A percentile compares a stretch with the other conserved stretches of the same genome.
Conservation (phyloP, 495 filamentous ascomycete species). For the Lophium mytilinum region DNA sequence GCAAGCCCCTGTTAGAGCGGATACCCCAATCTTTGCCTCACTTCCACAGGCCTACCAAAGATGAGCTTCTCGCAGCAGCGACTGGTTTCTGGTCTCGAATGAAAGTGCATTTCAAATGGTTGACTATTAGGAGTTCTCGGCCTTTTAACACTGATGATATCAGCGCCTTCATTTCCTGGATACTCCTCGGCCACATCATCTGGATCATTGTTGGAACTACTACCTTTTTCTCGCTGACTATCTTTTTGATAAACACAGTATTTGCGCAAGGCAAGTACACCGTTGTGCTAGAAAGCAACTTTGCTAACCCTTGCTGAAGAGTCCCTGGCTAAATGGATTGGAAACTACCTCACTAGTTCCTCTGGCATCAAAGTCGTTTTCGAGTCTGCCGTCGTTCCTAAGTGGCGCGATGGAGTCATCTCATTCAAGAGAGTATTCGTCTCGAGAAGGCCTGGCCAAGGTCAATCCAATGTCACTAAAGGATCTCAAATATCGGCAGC, state of each 20-base stretch:
- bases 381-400: slow-evolving; percentile 93
- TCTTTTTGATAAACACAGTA: slow-evolving; percentile 87
- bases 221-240: slow-evolving; percentile 88
- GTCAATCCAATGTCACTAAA: slow-evolving; percentile 70
- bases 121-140: slow-evolving; percentile 87
- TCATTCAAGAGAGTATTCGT: slow-evolving; percentile 96
- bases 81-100: slow-evolving; percentile 89
- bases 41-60: slow-evolving; percentile 79
- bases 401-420: slow-evolving; percentile 89
- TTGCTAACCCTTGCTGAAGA: slow-evolving; percentile 42
- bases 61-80: slow-evolving; percentile 85
- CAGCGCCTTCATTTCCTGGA: slow-evolving; percentile 90
- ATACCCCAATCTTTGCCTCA: slow-evolving; percentile 57
- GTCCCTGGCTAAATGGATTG: slow-evolving; percentile 85
- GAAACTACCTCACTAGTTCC: slow-evolving; percentile 90
- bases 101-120: slow-evolving; percentile 93
- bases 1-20: slow-evolving; percentile 51
- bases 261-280: slow-evolving; percentile 69
- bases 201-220: slow-evolving; percentile 95
- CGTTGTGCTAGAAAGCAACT: not conserved
- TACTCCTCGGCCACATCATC: slow-evolving; percentile 82
- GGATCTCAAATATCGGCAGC: slow-evolving; percentile 82
- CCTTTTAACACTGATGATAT: slow-evolving; percentile 96
- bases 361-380: slow-evolving; percentile 95
- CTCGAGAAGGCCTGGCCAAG: slow-evolving; percentile 78